These are phyloP conservation scores for Hyaloperonospora brassicae DNA, from an alignment of 352 stramenopile genomes.

Conservation along the genomic window DNA sequence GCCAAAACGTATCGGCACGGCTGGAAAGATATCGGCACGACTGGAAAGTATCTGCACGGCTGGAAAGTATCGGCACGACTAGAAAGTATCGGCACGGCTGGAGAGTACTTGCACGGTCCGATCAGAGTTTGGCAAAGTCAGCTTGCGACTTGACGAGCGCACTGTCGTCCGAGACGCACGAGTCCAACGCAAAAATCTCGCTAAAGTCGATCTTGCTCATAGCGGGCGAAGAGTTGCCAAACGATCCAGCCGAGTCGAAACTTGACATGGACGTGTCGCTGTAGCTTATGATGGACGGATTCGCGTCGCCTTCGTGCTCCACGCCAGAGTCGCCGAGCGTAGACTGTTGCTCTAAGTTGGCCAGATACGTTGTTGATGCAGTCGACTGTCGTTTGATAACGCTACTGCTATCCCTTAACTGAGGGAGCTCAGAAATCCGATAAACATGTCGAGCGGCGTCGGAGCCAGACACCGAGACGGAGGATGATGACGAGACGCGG, in stretches of 20 bases:
- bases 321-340: constrained; percentile 21
- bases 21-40: no score
- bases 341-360: constrained; percentile 29
- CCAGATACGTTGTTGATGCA: constrained; percentile 29
- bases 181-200: constrained; percentile 41
- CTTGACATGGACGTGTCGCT: constrained; percentile 27
- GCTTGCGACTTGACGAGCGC: constrained; percentile 30
- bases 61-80: no score
- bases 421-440: constrained; percentile 14
- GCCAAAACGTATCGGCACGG: no score
- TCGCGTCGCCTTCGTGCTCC: constrained; percentile 17
- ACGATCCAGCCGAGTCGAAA: constrained; percentile 35
- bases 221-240: constrained; percentile 40
- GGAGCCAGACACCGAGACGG: constrained; percentile 31
- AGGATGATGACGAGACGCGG: constrained; percentile 44
- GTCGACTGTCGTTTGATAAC: constrained; percentile 35
- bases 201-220: constrained; percentile 69
- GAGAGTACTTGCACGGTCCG: background rate
- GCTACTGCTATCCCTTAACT: constrained; percentile 3
- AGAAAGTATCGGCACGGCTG: no score
- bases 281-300: constrained; percentile 21
- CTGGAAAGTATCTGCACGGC: no score
- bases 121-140: constrained; percentile 55
- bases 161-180: constrained; percentile 31
- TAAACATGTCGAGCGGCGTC: constrained; percentile 29